phyloP scores from a whole-genome alignment of 1,284 basidiomycete species.

The Microbotryomycetes sp. region DNA sequence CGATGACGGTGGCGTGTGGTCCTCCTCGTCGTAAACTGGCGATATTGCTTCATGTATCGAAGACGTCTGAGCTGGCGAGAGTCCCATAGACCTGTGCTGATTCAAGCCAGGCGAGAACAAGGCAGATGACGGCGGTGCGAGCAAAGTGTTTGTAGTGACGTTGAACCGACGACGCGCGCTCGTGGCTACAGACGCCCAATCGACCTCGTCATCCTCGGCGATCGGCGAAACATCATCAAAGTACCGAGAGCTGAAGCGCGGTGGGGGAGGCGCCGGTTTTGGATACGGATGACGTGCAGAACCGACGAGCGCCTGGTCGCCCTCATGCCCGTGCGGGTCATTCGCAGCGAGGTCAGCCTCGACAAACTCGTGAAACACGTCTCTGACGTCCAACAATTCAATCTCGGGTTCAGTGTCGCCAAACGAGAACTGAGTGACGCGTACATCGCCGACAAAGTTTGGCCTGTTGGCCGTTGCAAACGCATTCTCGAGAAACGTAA shows the following conservation, averaged over 20 bases:
- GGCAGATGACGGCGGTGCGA: not conserved
- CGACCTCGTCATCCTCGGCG: not conserved
- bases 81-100: not conserved
- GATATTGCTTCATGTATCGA: constrained; percentile 1
- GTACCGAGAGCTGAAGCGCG: no score
- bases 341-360: constrained; percentile 68
- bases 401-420: constrained; percentile 75
- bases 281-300: not conserved
- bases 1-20: not conserved
- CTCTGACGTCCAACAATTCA: constrained; percentile 81
- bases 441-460: constrained; percentile 86
- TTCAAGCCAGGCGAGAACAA: constrained; percentile 2
- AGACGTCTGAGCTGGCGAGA: not conserved
- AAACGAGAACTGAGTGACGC: constrained; percentile 77
- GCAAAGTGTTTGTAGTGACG: not conserved
- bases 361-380: constrained; percentile 88
- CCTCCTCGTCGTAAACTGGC: not conserved
- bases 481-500: constrained; percentile 71
- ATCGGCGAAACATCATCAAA: not conserved
- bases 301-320: no score
- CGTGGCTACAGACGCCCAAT: not conserved
- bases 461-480: constrained; percentile 65
- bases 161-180: not conserved
- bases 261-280: not conserved
- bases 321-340: not conserved